phyloP scores from a whole-genome alignment of 2,329 filamentous ascomycete genomes.

The Orbilia oligospora region DNA sequence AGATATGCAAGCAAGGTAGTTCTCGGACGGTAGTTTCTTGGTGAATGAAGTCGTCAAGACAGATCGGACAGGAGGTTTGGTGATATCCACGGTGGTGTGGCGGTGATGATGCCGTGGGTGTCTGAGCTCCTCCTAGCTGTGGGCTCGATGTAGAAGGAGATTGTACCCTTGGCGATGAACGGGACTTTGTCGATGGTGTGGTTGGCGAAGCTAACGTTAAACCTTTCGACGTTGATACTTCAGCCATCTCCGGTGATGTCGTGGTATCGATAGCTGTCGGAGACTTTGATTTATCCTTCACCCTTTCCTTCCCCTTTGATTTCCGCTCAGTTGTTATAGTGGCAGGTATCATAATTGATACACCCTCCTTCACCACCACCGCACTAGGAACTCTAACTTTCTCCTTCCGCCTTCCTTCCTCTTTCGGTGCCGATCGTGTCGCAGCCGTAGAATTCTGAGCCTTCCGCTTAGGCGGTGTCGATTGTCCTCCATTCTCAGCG shows the following conservation, averaged over 20 bases:
- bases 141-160: conserved; percentile 8
- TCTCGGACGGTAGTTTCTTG: conserved; percentile 82
- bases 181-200: conserved; percentile 1
- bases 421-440: conserved; percentile 50
- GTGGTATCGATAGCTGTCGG: not conserved
- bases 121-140: not conserved
- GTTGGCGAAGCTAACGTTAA: conserved; percentile 19
- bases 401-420: conserved; percentile 30
- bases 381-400: conserved; percentile 24
- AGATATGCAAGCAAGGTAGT: conserved; percentile 91
- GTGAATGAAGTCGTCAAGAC: conserved; percentile 82
- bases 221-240: conserved; percentile 27
- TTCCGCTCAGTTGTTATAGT: conserved; percentile 59
- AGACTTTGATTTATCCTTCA: conserved; percentile 1
- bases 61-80: conserved; percentile 91
- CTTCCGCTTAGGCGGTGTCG: conserved; percentile 62
- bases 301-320: conserved; percentile 22
- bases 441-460: conserved; percentile 59
- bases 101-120: conserved; percentile 60
- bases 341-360: conserved; percentile 57
- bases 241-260: conserved; percentile 3
- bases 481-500: conserved; percentile 64
- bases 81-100: conserved; percentile 69
- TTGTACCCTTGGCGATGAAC: conserved; percentile 9
- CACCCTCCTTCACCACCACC: conserved; percentile 61